Evolutionary conservation across 805 yeast genomes (phyloP).

Genomic region (Metschnikowia santaceciliae): DNA sequence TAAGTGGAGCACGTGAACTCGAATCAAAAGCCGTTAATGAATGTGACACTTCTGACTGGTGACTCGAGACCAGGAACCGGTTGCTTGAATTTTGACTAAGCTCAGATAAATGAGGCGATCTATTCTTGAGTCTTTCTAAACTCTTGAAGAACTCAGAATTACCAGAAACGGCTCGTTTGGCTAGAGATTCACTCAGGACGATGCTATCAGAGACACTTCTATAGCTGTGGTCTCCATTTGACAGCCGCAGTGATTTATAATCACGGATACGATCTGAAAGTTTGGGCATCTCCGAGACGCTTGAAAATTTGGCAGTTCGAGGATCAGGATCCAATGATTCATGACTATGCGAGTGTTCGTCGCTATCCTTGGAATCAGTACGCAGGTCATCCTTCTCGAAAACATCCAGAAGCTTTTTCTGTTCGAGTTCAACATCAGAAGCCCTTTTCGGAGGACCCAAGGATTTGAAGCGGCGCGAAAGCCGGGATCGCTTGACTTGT

Average conservation of each 20-base stretch:
- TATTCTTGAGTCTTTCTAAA: constrained; percentile 14
- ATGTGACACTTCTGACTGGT: background rate
- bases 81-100: background rate
- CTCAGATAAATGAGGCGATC: constrained; percentile 4
- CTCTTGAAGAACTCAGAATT: constrained; percentile 18
- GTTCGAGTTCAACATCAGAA: constrained; percentile 15
- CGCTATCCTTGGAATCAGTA: background rate
- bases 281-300: background rate
- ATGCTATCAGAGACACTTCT: constrained; percentile 1
- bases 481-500: constrained; percentile 22
- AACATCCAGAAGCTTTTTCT: background rate
- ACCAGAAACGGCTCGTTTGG: constrained; percentile 4
- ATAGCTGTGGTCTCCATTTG: background rate
- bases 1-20: constrained; percentile 7
- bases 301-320: background rate
- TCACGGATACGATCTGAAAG: background rate
- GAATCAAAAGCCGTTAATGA: background rate
- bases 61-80: background rate
- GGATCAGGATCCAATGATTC: background rate
- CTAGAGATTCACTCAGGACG: background rate
- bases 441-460: constrained; percentile 53
- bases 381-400: background rate
- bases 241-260: background rate
- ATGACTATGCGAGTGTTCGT: background rate
- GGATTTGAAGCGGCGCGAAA: constrained; percentile 30